Conservation (phyloP, 148 eudicot genomes). For the Vaccinium macrocarpon region DNA sequence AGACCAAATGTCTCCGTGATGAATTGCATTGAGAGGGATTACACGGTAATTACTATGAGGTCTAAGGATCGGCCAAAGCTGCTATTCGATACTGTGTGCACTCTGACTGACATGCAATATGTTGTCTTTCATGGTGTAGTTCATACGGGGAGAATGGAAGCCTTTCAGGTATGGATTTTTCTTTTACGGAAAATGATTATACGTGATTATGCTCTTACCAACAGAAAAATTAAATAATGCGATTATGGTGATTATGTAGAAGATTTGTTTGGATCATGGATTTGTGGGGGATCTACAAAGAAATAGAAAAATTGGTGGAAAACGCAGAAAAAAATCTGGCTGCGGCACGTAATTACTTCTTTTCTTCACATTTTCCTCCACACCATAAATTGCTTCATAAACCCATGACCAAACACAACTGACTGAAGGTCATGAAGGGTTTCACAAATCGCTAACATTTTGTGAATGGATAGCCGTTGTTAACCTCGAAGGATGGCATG, state of each 20-base stretch:
- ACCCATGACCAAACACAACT: too few relatives aligned
- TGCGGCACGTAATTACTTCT: too few relatives aligned
- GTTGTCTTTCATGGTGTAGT: constrained; percentile 85
- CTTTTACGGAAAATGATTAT: neutral
- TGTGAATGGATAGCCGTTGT: neutral
- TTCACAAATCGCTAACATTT: neutral
- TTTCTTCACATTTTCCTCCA: too few relatives aligned
- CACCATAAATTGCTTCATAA: too few relatives aligned
- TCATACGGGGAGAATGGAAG: constrained; percentile 48
- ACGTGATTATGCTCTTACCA: neutral
- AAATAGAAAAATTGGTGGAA: too few relatives aligned
- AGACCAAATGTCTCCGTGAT: constrained; percentile 54
- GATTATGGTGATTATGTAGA: too few relatives aligned
- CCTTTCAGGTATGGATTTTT: constrained; percentile 54
- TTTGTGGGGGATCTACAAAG: too few relatives aligned
- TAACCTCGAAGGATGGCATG: neutral
- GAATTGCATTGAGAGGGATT: constrained; percentile 68
- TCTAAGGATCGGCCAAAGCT: constrained; percentile 88
- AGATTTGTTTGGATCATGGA: too few relatives aligned
- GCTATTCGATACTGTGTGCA: constrained; percentile 81
- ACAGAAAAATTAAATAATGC: too few relatives aligned
- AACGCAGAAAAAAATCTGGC: too few relatives aligned
- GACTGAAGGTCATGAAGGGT: too few relatives aligned
- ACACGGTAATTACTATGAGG: constrained; percentile 70
- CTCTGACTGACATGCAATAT: constrained; percentile 89